Evolutionary conservation across 768 basidiomycete genomes (phyloP).

Genomic region (Auriscalpium vulgare): DNA sequence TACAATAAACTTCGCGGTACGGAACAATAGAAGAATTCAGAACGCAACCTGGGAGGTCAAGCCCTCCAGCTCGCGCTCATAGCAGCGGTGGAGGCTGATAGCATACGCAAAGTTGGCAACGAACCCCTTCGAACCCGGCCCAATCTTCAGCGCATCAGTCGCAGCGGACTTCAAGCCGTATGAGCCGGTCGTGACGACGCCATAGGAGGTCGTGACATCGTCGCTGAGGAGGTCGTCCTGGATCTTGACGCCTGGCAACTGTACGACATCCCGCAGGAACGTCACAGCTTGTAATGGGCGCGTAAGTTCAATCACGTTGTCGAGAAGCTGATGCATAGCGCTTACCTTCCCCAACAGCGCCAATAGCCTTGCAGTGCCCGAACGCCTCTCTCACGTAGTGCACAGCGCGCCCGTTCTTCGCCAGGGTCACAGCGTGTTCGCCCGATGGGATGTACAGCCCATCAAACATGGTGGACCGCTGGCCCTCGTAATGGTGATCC

Average conservation of each 20-base stretch:
- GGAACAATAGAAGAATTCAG: constrained; percentile 13
- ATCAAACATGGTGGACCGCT: constrained; percentile 80
- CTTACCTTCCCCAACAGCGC: constrained; percentile 61
- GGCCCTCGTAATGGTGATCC: constrained; percentile 71
- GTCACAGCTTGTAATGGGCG: constrained; percentile 31
- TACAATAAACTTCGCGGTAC: not conserved
- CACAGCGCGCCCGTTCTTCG: constrained; percentile 58
- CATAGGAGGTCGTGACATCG: constrained; percentile 46
- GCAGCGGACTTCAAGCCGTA: constrained; percentile 32
- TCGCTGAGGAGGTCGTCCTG: constrained; percentile 26
- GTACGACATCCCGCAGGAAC: constrained; percentile 39
- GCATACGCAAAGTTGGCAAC: constrained; percentile 50
- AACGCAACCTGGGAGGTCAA: constrained; percentile 44
- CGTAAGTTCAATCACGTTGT: not conserved
- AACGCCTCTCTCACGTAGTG: constrained; percentile 84
- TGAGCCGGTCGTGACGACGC: constrained; percentile 54
- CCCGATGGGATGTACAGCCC: constrained; percentile 76
- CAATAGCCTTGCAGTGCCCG: constrained; percentile 80
- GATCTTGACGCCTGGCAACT: constrained; percentile 39
- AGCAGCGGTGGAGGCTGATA: constrained; percentile 62
- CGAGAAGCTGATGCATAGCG: not conserved
- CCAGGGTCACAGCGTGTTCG: constrained; percentile 47
- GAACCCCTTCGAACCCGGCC: constrained; percentile 42
- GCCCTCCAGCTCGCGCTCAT: constrained; percentile 52
- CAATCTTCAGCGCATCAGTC: constrained; percentile 36